Base-by-base conservation (phyloP, 208 protist genomes). In the Trypanosoma melophagium region DNA sequence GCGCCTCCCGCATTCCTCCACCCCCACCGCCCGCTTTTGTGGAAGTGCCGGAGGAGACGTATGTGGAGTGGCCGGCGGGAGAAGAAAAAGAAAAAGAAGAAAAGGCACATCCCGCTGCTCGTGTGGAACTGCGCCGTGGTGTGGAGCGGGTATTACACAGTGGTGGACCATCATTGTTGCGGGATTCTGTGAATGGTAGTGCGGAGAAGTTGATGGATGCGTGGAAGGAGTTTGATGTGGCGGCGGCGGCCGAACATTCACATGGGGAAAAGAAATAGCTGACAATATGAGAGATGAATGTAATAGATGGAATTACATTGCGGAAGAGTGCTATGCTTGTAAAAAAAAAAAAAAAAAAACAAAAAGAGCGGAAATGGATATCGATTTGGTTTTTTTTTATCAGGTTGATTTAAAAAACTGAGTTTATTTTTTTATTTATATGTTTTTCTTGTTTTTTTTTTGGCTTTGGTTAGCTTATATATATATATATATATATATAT, bases 221-320 rank as follows among this genome's bases (percentile, higher is more conserved):
- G 9, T 95, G 90, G 87, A 91, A 84, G 76, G 85, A 90, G 71
- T 95, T 83, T 66, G 90, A 90, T 28, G 60, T 84, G 19, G 28
- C 5, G 28, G 28, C 28, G 3, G 1, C 28, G 5, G 5, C 25
- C n/a, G n/a, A 7, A 42, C 12, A 40, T 45, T 3, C 49, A 19
- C 35, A 41, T 28, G 45, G 19, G 69, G 25, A 62, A 44, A 64
- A 58, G 13, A 57, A 55, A 63, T 44, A 56, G n/a, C 22, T 61
- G 56, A 31, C 16, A 24, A 22, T 28, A 12, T 35, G 35, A 56
- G 28, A 35, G 1, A 5, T 35, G 28, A 5, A 5, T 1, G 28
- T 35, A 7, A 35, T 35, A n/a, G n/a, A n/a, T n/a, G n/a, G n/a
- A n/a, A n/a, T n/a, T n/a, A n/a, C n/a, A n/a, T n/a, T n/a, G n/a